Evolutionary conservation across 371 early-diverging fungal species (phyloP).

Genomic region (Mortierella sp.): DNA sequence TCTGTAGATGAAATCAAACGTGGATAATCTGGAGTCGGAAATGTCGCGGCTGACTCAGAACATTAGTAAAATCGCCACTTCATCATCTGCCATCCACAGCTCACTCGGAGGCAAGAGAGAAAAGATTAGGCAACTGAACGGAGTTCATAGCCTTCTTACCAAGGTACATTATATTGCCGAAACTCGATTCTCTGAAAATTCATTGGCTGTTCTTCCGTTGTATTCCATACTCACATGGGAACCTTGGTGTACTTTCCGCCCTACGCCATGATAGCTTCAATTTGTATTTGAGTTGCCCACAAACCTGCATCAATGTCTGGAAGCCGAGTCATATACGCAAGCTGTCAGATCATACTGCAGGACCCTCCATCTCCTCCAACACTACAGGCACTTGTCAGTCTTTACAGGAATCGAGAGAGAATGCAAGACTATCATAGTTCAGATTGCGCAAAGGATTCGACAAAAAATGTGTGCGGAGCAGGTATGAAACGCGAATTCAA

Average conservation of each 20-base stretch:
- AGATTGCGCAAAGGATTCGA: conserved; percentile 70
- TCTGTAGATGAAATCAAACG: conserved; percentile 78
- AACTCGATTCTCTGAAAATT: too few relatives aligned
- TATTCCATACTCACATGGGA: background rate
- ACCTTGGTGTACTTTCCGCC: too few relatives aligned
- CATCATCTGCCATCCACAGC: conserved; percentile 67
- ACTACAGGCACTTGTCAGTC: conserved; percentile 79
- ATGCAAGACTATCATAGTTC: conserved; percentile 77
- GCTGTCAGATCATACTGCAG: conserved; percentile 85
- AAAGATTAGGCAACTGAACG: conserved; percentile 80
- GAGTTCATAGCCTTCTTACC: conserved; percentile 81
- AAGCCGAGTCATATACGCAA: conserved; percentile 71
- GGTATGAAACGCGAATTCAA: conserved; percentile 15
- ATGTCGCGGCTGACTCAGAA: conserved; percentile 79
- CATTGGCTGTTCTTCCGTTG: background rate
- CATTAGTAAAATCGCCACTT: conserved; percentile 73
- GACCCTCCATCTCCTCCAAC: conserved; percentile 77
- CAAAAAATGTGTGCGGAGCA: conserved; percentile 59
- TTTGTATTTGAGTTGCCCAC: conserved; percentile 89
- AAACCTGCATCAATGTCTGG: conserved; percentile 72
- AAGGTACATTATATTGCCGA: conserved; percentile 43
- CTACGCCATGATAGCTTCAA: conserved; percentile 67
- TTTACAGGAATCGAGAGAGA: conserved; percentile 85
- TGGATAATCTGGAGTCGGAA: conserved; percentile 84
- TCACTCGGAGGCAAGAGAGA: conserved; percentile 75